Evolutionary conservation across 768 basidiomycete species (phyloP).

Genomic region (Suillus occidentalis): DNA sequence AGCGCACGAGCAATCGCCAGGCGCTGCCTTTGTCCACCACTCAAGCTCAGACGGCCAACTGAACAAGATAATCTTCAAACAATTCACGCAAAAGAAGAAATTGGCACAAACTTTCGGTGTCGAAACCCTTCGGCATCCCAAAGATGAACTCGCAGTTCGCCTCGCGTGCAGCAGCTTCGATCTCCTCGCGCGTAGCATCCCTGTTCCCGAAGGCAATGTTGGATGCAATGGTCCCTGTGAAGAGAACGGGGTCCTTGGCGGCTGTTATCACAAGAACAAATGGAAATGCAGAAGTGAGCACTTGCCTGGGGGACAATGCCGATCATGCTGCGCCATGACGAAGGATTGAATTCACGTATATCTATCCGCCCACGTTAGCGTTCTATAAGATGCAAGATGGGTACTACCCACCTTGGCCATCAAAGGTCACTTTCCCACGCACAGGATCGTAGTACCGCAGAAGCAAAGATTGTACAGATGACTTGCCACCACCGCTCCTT

Average conservation of each 20-base stretch:
- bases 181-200: conserved; percentile 73
- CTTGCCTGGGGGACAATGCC: conserved; percentile 87
- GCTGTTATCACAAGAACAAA: not conserved
- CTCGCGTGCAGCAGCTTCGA: conserved; percentile 83
- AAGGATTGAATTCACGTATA: conserved; percentile 80
- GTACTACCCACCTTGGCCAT: conserved; percentile 67
- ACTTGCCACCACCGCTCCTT: conserved; percentile 92
- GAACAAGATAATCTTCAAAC: conserved; percentile 36
- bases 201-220: conserved; percentile 91
- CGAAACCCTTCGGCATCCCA: conserved; percentile 92
- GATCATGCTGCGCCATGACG: conserved; percentile 86
- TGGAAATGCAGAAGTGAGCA: not conserved
- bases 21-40: conserved; percentile 78
- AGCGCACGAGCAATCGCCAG: conserved; percentile 85
- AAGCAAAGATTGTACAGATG: conserved; percentile 84
- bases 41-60: conserved; percentile 31
- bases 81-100: not conserved
- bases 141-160: conserved; percentile 97
- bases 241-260: conserved; percentile 73
- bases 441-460: conserved; percentile 88
- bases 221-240: conserved; percentile 90
- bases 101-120: conserved; percentile 74
- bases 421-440: conserved; percentile 79
- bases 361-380: conserved; percentile 45
- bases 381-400: not conserved